Base-by-base conservation (phyloP, 176 grass and related monocot species). In the Areca catechu region DNA sequence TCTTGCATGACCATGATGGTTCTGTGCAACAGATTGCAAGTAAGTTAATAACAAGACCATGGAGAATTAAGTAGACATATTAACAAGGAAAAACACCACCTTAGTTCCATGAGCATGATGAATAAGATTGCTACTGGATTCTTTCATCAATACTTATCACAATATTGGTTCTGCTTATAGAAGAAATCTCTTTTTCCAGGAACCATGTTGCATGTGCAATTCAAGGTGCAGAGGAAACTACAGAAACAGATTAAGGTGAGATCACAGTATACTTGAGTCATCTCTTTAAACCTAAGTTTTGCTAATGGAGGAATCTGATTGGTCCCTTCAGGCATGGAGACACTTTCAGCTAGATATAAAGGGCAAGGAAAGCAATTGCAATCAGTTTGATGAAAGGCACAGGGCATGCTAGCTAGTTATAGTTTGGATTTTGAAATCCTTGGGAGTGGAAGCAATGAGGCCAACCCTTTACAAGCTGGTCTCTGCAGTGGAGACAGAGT, bases 291-390 rank as follows among this genome's bases (percentile, higher is more conserved):
- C 24, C 24, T 4, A 25, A 25, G 24, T 4, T 25, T 25, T 4
- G 2, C 24, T 25, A 24, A 25, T 25, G 24, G 24, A 25, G 24
- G 24, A 25, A 25, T 25, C 3, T 25, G 24, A 25, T 25, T 25
- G 24, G 24, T 15, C 59, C n/a, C 24, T 68, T 20, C 52, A 90
- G 90, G 90, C 90, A 4, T 80, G 90, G 78, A 83, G 51, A 20
- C 90, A 90, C 50, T 77, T 95, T 77, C 90, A 95, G 66, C 68
- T 83, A 50, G 80, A 86, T 63, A 90, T 95, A 22, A 95, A 76
- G 85, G 86, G 19, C 90, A 95, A 54, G 86, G 82, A 19, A 83
- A 82, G 80, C 90, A 95, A 67, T 74, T 95, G 63, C 79, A 95
- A 53, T 81, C 82, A 9, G 82, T 95, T 61, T 64, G 89, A 22